Percentiles rank a stretch among this genome's conserved stretches.
Conservation (phyloP, 163 green algal genomes). For the Chlamydomonas reinhardtii region DNA sequence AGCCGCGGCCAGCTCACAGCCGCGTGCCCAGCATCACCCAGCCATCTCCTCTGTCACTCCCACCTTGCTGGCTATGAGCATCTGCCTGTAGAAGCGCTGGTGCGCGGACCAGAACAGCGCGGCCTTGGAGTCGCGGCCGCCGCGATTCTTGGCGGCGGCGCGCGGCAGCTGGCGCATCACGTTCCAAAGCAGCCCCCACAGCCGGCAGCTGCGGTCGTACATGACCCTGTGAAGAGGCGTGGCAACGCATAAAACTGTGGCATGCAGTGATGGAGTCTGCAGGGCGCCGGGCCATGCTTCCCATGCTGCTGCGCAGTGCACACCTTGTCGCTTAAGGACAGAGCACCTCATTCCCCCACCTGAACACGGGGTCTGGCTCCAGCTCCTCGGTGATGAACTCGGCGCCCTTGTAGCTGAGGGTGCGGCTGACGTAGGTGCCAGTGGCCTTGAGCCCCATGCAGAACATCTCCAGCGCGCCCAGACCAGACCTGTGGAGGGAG, state of each 20-base stretch:
- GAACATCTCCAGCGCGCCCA: slow-evolving; percentile 86
- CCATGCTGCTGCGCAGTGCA: too few relatives aligned
- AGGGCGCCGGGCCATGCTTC: too few relatives aligned
- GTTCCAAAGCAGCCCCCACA: slow-evolving; percentile 72
- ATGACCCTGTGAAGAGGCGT: slow-evolving; percentile 67
- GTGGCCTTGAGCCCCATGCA: slow-evolving; percentile 81
- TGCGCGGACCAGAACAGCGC: too few relatives aligned
- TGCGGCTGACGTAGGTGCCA: slow-evolving; percentile 86
- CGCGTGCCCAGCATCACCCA: too few relatives aligned
- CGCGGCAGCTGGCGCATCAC: slow-evolving; percentile 62
- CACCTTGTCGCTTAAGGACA: too few relatives aligned
- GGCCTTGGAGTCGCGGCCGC: too few relatives aligned
- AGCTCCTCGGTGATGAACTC: slow-evolving; percentile 84
- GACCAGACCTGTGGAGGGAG: slow-evolving; percentile 48
- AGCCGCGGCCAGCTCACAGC: too few relatives aligned
- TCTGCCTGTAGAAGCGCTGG: slow-evolving; percentile 84
- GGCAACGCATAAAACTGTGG: too few relatives aligned
- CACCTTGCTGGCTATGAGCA: slow-evolving; percentile 90
- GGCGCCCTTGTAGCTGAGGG: slow-evolving; percentile 87
- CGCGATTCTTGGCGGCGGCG: too few relatives aligned
- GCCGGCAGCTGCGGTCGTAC: slow-evolving; percentile 76
- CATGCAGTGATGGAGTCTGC: too few relatives aligned
- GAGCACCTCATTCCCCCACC: slow-evolving; percentile 49
- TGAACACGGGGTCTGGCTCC: slow-evolving; percentile 71
- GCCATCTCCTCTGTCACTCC: neutral